Evolutionary conservation across 1,284 basidiomycete species (phyloP).

Genomic region (Cutaneotrichosporon dermatis): DNA sequence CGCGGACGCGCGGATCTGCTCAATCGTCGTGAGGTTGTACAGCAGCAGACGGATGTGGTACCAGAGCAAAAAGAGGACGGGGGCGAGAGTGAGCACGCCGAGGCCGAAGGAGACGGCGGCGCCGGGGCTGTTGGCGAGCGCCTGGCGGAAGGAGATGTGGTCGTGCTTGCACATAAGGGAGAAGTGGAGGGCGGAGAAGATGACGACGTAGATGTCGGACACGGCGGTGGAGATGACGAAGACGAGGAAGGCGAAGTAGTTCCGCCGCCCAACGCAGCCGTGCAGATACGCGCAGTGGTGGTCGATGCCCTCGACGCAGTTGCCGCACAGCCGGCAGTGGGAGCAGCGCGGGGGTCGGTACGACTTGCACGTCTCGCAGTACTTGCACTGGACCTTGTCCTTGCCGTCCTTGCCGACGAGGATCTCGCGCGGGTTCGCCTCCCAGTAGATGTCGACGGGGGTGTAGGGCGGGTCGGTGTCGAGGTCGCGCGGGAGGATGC

Average conservation of each 20-base stretch:
- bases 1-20: constrained; percentile 55
- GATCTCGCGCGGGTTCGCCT: constrained; percentile 73
- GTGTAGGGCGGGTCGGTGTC: constrained; percentile 73
- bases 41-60: constrained; percentile 80
- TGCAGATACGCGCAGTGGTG: constrained; percentile 95
- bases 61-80: constrained; percentile 66
- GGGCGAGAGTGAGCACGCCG: constrained; percentile 68
- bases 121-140: constrained; percentile 61
- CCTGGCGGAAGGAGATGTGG: constrained; percentile 56
- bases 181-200: constrained; percentile 76
- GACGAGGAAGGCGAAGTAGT: constrained; percentile 83
- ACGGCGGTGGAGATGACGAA: constrained; percentile 64
- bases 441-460: constrained; percentile 57
- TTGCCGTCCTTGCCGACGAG: constrained; percentile 69
- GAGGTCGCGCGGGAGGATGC: constrained; percentile 74
- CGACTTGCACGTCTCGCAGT: constrained; percentile 81
- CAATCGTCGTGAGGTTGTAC: constrained; percentile 84
- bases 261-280: constrained; percentile 84
- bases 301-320: constrained; percentile 78
- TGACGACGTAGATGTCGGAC: constrained; percentile 67
- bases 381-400: constrained; percentile 79
- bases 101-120: constrained; percentile 73
- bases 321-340: constrained; percentile 92
- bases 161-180: constrained; percentile 60
- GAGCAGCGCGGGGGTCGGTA: constrained; percentile 87